A percentile compares a stretch with the other conserved stretches of the same genome.
Evolutionary conservation across 805 yeast genomes (phyloP).

Genomic region (Metschnikowia noctiluminum): DNA sequence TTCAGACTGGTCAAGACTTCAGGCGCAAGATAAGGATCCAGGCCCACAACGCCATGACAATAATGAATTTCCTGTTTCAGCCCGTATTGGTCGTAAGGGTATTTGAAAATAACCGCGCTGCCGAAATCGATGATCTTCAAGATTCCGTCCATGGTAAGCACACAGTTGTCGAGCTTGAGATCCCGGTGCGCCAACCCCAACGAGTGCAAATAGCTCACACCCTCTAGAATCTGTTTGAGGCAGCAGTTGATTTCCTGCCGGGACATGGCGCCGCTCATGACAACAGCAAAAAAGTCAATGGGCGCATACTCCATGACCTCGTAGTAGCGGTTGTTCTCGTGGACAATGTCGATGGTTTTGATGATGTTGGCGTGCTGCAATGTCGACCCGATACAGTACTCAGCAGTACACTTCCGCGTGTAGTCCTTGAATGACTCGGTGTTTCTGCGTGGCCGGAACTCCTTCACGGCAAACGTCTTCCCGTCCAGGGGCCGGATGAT

Average conservation of each 20-base stretch:
- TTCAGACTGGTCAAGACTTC: slow-evolving; percentile 57
- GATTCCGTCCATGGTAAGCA: slow-evolving; percentile 68
- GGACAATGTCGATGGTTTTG: slow-evolving; percentile 72
- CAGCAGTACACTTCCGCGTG: slow-evolving; percentile 86
- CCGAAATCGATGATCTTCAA: slow-evolving; percentile 81
- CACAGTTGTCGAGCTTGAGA: slow-evolving; percentile 80
- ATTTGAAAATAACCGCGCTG: slow-evolving; percentile 75
- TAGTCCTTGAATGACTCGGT: slow-evolving; percentile 73
- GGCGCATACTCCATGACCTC: slow-evolving; percentile 97
- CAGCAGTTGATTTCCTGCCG: slow-evolving; percentile 81
- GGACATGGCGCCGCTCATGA: slow-evolving; percentile 81
- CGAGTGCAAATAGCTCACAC: slow-evolving; percentile 69
- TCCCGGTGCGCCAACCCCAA: slow-evolving; percentile 83
- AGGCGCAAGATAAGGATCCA: slow-evolving; percentile 85
- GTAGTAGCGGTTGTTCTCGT: slow-evolving; percentile 64
- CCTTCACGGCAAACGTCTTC: slow-evolving; percentile 78
- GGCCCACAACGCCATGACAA: slow-evolving; percentile 73
- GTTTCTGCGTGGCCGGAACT: slow-evolving; percentile 68
- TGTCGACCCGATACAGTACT: slow-evolving; percentile 81
- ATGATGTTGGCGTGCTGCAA: slow-evolving; percentile 79
- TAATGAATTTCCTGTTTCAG: slow-evolving; percentile 38
- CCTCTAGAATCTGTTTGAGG: slow-evolving; percentile 67
- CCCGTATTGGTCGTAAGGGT: slow-evolving; percentile 60
- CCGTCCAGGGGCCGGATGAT: slow-evolving; percentile 66
- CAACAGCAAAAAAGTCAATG: slow-evolving; percentile 79